phyloP scores from a whole-genome alignment of 495 filamentous ascomycete species.

The Tuber aestivum region DNA sequence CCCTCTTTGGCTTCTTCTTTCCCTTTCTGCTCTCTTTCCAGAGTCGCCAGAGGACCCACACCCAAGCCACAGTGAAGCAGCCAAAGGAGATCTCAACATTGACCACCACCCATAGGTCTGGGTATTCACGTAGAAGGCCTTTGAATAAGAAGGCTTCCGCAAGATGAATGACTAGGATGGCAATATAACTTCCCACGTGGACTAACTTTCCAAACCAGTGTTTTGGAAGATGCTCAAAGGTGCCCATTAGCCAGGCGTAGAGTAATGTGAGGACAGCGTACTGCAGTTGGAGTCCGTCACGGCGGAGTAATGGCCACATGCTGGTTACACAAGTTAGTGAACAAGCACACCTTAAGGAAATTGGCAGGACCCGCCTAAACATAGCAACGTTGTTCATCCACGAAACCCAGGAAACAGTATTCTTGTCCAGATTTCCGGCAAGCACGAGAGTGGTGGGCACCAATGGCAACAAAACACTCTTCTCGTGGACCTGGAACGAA shows the following conservation, averaged over 20 bases:
- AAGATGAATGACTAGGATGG: constrained; percentile 74
- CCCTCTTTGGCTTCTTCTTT: constrained; percentile 32
- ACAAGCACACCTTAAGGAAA: background rate
- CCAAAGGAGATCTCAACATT: constrained; percentile 80
- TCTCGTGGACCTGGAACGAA: constrained; percentile 97
- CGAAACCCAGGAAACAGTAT: constrained; percentile 78
- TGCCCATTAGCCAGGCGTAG: constrained; percentile 82
- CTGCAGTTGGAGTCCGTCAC: constrained; percentile 76
- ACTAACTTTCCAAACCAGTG: constrained; percentile 61
- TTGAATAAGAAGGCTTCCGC: constrained; percentile 56
- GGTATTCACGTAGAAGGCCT: constrained; percentile 63
- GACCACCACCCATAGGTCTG: constrained; percentile 86
- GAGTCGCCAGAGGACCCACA: constrained; percentile 78
- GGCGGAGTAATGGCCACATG: constrained; percentile 79
- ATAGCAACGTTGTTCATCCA: constrained; percentile 85
- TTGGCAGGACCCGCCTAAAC: constrained; percentile 49
- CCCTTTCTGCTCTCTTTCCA: constrained; percentile 52
- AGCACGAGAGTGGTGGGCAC: constrained; percentile 86
- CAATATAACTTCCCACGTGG: constrained; percentile 67
- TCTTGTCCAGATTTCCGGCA: constrained; percentile 67
- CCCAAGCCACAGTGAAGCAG: constrained; percentile 78
- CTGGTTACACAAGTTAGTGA: constrained; percentile 46
- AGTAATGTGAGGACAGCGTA: constrained; percentile 76
- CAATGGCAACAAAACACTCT: constrained; percentile 84
- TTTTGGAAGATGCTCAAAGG: constrained; percentile 56